Conservation (phyloP, 371 early-diverging fungal genomes). For the Mortierella sp. region DNA sequence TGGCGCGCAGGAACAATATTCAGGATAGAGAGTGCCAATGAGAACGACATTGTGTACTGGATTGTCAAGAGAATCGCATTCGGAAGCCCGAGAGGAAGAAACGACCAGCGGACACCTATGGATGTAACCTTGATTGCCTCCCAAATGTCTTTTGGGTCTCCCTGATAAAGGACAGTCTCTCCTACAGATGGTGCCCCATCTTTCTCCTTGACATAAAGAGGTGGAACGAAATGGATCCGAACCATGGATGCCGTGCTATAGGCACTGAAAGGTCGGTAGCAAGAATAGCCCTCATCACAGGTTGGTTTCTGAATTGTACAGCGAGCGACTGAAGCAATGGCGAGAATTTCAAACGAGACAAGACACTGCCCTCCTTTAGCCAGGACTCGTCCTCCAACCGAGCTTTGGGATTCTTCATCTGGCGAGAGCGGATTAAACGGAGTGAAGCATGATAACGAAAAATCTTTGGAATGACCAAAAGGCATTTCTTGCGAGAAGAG, state of each 20-base stretch:
- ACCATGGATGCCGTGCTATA: slow-evolving; percentile 63
- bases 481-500: slow-evolving; percentile 58
- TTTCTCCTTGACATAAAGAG: slow-evolving; percentile 62
- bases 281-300: slow-evolving; percentile 33
- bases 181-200: slow-evolving; percentile 41
- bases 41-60: slow-evolving; percentile 81
- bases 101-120: slow-evolving; percentile 61
- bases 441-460: slow-evolving; percentile 62
- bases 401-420: slow-evolving; percentile 8
- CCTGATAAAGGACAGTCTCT: slow-evolving; percentile 28
- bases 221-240: slow-evolving; percentile 59
- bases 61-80: slow-evolving; percentile 19
- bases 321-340: slow-evolving; percentile 16
- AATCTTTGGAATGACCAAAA: slow-evolving; percentile 63
- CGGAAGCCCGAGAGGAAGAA: slow-evolving; percentile 71
- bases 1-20: slow-evolving; percentile 84
- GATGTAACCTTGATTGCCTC: slow-evolving; percentile 72
- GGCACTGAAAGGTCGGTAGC: slow-evolving; percentile 71
- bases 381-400: slow-evolving; percentile 13
- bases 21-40: slow-evolving; percentile 77
- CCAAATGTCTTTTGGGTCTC: slow-evolving; percentile 38
- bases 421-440: slow-evolving; percentile 25
- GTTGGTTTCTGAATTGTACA: slow-evolving; percentile 3
- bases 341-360: slow-evolving; percentile 30
- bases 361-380: slow-evolving; percentile 39